Percentiles rank a stretch among this genome's conserved stretches.
Conservation (phyloP, 352 stramenopile genomes). For the Lagenidium sp. region DNA sequence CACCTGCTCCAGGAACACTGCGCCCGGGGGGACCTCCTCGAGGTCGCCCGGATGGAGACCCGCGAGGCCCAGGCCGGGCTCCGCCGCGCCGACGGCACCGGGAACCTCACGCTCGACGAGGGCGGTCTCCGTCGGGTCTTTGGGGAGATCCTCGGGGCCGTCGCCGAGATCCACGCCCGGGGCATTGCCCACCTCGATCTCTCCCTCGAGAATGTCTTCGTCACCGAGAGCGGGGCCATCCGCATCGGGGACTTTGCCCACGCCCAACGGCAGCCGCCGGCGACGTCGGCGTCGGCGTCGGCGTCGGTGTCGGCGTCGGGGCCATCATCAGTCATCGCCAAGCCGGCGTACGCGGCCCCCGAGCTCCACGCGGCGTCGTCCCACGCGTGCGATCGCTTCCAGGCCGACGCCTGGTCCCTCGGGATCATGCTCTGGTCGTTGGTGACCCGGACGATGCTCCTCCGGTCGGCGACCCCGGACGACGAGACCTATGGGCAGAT, state of each 20-base stretch:
- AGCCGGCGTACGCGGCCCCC: conserved; percentile 57
- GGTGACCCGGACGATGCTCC: conserved; percentile 49
- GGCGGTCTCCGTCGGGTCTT: conserved; percentile 30
- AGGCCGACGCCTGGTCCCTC: conserved; percentile 63
- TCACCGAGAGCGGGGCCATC: conserved; percentile 73
- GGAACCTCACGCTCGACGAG: conserved; percentile 38
- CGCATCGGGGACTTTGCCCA: conserved; percentile 90
- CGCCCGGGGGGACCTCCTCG: conserved; percentile 44
- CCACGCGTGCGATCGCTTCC: conserved; percentile 32
- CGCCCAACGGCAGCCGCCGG: conserved; percentile 28
- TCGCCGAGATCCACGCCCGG: conserved; percentile 75
- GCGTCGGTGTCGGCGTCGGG: background rate
- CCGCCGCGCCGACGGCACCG: conserved; percentile 6
- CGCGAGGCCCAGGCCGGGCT: conserved; percentile 23
- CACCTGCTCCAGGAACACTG: conserved; percentile 67
- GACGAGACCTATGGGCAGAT: conserved; percentile 46
- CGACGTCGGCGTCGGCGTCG: conserved; percentile 17
- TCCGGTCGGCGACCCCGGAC: conserved; percentile 23
- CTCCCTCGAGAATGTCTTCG: conserved; percentile 92
- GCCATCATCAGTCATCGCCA: conserved; percentile 35
- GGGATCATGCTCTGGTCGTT: conserved; percentile 64
- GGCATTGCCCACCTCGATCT: conserved; percentile 91
- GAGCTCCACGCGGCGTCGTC: conserved; percentile 30
- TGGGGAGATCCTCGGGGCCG: conserved; percentile 72
- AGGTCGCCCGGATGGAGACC: conserved; percentile 35